Conservation (phyloP, 306 rosid species). For the Prunus persica region DNA sequence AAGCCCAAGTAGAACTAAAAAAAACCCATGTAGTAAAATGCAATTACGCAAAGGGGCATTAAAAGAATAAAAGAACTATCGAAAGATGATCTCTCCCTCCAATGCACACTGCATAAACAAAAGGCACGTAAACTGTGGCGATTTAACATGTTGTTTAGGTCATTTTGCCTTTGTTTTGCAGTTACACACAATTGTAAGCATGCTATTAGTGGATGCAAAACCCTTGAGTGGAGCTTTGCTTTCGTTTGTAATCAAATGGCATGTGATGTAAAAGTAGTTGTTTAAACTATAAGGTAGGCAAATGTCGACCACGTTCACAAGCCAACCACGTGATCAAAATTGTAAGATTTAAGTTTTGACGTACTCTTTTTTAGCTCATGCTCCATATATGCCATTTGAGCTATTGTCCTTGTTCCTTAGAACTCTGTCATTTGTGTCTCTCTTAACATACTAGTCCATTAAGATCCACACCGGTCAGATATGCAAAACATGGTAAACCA, state of each 20-base stretch:
- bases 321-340: not conserved
- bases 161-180: not conserved
- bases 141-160: not conserved
- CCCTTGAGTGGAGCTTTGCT: not conserved
- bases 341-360: not conserved
- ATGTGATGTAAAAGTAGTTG: conserved; percentile 3
- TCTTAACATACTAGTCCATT: not conserved
- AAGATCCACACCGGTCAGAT: not conserved
- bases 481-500: too few species aligned
- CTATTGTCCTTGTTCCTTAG: too few species aligned
- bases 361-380: not conserved
- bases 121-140: not conserved
- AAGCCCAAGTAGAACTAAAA: too few species aligned
- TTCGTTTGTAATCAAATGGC: not conserved
- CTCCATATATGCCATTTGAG: not conserved
- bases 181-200: not conserved
- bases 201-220: not conserved
- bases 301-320: not conserved
- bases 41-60: too few species aligned
- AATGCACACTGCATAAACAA: not conserved
- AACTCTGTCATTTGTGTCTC: not conserved
- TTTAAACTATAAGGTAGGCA: not conserved
- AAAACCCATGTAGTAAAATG: too few species aligned
- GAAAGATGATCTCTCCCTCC: not conserved
- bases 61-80: not conserved